Evolutionary conservation across 2,329 filamentous ascomycete genomes (phyloP).

Genomic region (Colletotrichum shisoi): DNA sequence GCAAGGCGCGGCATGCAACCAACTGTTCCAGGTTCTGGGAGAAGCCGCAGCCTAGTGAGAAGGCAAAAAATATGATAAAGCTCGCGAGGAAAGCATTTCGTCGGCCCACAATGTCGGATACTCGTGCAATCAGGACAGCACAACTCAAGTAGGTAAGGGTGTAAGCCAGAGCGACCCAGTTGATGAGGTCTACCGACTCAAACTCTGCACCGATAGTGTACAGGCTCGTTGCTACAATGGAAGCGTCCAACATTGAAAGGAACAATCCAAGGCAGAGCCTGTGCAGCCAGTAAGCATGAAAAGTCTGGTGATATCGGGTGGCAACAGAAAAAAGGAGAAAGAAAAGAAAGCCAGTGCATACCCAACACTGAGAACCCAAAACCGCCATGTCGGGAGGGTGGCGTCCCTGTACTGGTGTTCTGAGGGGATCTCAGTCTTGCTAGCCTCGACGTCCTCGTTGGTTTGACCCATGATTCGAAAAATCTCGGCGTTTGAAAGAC

Average conservation of each 20-base stretch:
- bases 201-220: constrained; percentile 65
- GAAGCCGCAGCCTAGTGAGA: constrained; percentile 65
- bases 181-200: constrained; percentile 53
- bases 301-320: neutral
- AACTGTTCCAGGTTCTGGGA: constrained; percentile 53
- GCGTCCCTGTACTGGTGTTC: constrained; percentile 21
- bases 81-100: constrained; percentile 59
- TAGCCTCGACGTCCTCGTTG: constrained; percentile 18
- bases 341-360: constrained; percentile 33
- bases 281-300: neutral
- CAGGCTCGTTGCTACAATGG: constrained; percentile 67
- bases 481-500: neutral
- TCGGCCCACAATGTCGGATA: constrained; percentile 64
- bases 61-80: constrained; percentile 63
- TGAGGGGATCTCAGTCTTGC: neutral
- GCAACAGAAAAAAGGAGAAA: too few species aligned
- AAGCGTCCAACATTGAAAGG: constrained; percentile 66
- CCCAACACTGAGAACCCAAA: constrained; percentile 49
- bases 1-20: constrained; percentile 49
- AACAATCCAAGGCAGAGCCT: constrained; percentile 63
- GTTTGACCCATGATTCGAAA: constrained; percentile 6
- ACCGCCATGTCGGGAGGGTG: constrained; percentile 45
- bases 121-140: constrained; percentile 62
- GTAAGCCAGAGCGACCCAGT: constrained; percentile 65
- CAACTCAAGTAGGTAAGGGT: constrained; percentile 66